Base-by-base conservation (phyloP, 2,329 filamentous ascomycete genomes). In the Thielaviopsis punctulata region DNA sequence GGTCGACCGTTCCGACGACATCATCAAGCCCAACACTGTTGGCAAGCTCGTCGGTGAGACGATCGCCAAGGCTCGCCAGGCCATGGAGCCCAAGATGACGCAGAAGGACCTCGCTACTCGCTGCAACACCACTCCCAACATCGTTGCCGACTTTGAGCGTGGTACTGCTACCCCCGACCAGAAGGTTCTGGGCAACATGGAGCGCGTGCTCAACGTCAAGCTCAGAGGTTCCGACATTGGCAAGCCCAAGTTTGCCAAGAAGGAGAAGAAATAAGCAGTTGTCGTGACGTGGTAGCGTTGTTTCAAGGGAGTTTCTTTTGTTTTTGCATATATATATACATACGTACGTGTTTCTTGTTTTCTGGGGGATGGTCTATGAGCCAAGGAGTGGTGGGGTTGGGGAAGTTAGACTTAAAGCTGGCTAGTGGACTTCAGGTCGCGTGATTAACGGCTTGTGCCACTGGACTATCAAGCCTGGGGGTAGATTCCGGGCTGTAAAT, bases 1-100 rank as follows among this genome's bases (percentile, higher is more conserved):
- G 75, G 89, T 98, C 68, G 92, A 96, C 75, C 89, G 90, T 60
- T 82, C 81, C 65, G 89, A 96, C 73, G 92, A 95, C 66, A 95
- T 95, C 70, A 83, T 96, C 70, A 95, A 95, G 73, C 89, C 88
- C 64, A 94, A 94, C 73, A 93, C 87, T 46, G 75, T 95, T 55
- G 87, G 88, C 65, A 75, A 76, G 62, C 74, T 77, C 53, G 86
- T 96, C 58, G 87, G 85, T 62, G 79, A 86, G 59, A 85, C 83
- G 58, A 95, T 96, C 70, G 76, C 80, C 62, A 77, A 82, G 62
- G 79, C 84, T 52, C 85, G 92, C 58, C 80, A 80, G 64, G 79
- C 83, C 65, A 82, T 86, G 65, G 84, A 84, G 68, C 88, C 89
- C 68, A 92, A 94, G 73, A 90, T 96, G 86, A 93, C 89, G 53